Base-by-base conservation (phyloP, 2,329 filamentous ascomycete genomes). In the Trichoderma afroharzianum region DNA sequence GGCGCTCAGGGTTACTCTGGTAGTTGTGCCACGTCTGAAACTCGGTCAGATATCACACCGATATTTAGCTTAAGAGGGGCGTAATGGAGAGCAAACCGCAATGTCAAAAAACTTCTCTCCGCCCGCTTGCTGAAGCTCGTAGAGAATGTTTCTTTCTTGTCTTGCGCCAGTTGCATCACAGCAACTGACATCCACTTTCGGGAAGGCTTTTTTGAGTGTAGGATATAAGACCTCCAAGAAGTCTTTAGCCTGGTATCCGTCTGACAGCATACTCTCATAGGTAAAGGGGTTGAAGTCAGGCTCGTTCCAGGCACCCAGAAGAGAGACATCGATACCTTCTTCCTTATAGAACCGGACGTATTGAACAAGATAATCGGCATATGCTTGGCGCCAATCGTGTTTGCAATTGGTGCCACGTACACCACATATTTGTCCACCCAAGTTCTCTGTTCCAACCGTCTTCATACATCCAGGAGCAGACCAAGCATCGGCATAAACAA, bases 241-340 rank as follows among this genome's bases (percentile, higher is more conserved):
- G 39, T 68, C 66, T n/a, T 68, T 68, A 36, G 66, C 66, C 36
- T 68, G 66, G n/a, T 26, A 68, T 33, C 66, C 66, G 11, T 68
- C 66, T n/a, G 66, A 68, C 12, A 68, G 55, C 66, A 68, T 68
- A n/a, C 66, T 68, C 66, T 68, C 66, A 50, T 68, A 68, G 28
- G 66, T 68, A 50, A 68, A 68, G 3, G 66, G 66, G 11, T 68
- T 68, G 26, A 68, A 68, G 26, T 68, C 66, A 24, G 66, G 66
- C 55, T 68, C 66, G 21, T 68, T 68, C 66, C 66, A 68, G 18
- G 66, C 66, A 15, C 66, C 66, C 28, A 68, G 26, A 50, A 68
- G 66, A 14, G 66, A 68, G n/a, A 68, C 39, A 14, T 68, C 66
- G 24, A 68, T 61, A 24, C 66, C 66, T 15, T 68, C 55, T 61